Evolutionary conservation across 768 basidiomycete species (phyloP).

Genomic region (Termitomyces sp.): DNA sequence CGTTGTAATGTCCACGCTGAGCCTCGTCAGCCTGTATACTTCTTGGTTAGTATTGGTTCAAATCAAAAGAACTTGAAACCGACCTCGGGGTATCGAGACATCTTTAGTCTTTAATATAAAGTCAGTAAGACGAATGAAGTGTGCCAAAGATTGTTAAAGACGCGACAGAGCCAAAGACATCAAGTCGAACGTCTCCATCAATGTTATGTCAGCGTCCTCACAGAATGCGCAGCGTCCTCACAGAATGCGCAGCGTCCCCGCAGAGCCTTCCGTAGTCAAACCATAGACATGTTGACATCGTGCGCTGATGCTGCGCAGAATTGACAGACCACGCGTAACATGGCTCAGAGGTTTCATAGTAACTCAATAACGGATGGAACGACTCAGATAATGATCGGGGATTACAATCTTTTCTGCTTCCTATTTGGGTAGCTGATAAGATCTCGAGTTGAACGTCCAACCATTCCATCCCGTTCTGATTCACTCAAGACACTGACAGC

Average conservation of each 20-base stretch:
- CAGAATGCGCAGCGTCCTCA: not conserved
- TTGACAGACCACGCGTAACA: too few relatives aligned
- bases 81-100: not conserved
- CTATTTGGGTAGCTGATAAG: too few relatives aligned
- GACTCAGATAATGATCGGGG: too few relatives aligned
- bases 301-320: not conserved
- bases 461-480: too few relatives aligned
- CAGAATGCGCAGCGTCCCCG: not conserved
- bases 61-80: not conserved
- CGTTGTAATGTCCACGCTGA: conserved; percentile 59
- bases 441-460: too few relatives aligned
- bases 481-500: too few relatives aligned
- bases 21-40: conserved; percentile 51
- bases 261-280: not conserved
- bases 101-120: not conserved
- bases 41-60: too few relatives aligned
- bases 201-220: not conserved
- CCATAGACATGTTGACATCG: not conserved
- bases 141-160: too few relatives aligned
- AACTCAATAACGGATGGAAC: too few relatives aligned
- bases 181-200: not conserved
- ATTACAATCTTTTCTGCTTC: too few relatives aligned
- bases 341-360: too few relatives aligned
- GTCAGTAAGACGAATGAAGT: too few relatives aligned
- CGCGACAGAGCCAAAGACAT: not conserved